Base-by-base conservation (phyloP, 768 basidiomycete genomes). In the Pleurotus salmoneostramineus region DNA sequence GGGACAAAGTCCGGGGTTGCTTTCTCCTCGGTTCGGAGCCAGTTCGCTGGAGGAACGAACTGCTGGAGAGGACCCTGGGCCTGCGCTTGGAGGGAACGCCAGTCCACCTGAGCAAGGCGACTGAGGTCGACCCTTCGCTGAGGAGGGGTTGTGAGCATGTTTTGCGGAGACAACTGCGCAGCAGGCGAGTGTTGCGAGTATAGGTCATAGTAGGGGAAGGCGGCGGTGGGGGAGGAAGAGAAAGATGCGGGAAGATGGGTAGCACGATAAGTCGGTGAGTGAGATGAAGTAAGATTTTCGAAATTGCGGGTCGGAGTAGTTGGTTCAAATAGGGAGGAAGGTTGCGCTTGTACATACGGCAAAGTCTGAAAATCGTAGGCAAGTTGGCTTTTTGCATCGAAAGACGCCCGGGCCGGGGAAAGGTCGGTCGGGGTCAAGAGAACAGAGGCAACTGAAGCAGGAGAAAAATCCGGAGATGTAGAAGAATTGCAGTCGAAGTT, bases 351-450 rank as follows among this genome's bases (percentile, higher is more conserved):
- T 71, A 85, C 60, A 63, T 79, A 64, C 76, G 70, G 57, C 60
- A 71, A 49, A 61, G 45, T 58, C 61, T 70, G 60, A 63, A 72
- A 51, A 49, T 88, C 87, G 62, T 83, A 84, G 32, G 81, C 73
- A 45, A 79, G 72, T 60, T 80, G 74, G 45, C 81, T 65, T 67
- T 79, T 88, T 54, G 78, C 66, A 61, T 88, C 85, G 64, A 85
- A 84, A 12, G 79, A 67, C 52, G 71, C 68, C 56, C 80, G 81
- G 54, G 82, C 80, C 31, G 89, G 89, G 11, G 88, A 89, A 50
- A 87, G 74, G 64, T 90, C 88, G 42, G 87, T 85, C 1, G 89
- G 89, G 0, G 89, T 91, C 58, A 90, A 71, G 15, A 91, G 78
- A 14, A 84, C 82, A 40, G 88, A 89, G 12, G 86, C 79, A 1